Conservation (phyloP, 768 basidiomycete species). For the Mrakia blollopis region DNA sequence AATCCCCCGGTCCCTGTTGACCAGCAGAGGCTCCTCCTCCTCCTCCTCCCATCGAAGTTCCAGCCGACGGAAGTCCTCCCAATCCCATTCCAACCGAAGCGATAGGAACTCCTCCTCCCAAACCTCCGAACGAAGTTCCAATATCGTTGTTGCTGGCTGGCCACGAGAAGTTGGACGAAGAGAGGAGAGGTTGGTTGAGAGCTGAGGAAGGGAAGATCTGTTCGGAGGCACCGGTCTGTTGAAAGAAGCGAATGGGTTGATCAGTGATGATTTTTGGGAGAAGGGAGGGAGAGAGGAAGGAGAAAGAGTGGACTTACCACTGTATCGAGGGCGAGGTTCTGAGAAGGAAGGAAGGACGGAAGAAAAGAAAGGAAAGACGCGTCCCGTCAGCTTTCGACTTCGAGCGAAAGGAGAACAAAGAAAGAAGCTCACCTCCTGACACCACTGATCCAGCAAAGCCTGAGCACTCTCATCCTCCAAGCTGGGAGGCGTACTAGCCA, state of each 20-base stretch:
- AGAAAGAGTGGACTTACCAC: neutral
- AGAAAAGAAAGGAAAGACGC: neutral
- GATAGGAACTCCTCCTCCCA: neutral
- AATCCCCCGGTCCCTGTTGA: neutral
- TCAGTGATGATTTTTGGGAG: too few species aligned
- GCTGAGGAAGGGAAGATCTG: conserved; percentile 26
- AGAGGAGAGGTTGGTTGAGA: neutral
- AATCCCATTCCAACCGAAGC: neutral
- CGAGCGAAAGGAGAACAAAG: neutral
- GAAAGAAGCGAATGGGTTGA: too few species aligned
- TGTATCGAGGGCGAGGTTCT: conserved; percentile 29
- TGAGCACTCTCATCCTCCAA: conserved; percentile 30
- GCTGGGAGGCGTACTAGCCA: conserved; percentile 25
- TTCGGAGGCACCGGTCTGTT: conserved; percentile 20
- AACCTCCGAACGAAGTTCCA: neutral
- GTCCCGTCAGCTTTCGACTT: neutral
- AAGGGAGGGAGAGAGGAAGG: neutral
- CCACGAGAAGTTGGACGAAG: conserved; percentile 13
- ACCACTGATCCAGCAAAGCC: conserved; percentile 30
- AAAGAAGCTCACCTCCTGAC: conserved; percentile 12
- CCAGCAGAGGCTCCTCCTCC: neutral
- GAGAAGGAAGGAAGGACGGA: neutral
- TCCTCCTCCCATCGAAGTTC: neutral
- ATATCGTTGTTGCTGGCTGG: neutral
- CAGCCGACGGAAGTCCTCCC: neutral